Evolutionary conservation across 805 yeast species (phyloP), one percentile per base, ranked within the genome.

Genomic region (Lipomyces sp.): DNA sequence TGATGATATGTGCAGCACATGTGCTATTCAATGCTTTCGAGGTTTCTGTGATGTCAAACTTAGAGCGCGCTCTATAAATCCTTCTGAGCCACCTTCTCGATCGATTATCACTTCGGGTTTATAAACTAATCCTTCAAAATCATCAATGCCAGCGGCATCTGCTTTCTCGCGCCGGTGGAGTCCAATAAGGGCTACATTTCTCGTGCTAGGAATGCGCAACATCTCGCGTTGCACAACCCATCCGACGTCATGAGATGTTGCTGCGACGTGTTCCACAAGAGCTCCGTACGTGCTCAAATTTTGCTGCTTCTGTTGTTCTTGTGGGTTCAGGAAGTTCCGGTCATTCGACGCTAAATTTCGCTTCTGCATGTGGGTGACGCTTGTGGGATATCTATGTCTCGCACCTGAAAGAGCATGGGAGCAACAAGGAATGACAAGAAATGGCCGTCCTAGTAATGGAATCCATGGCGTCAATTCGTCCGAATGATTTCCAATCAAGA

Each of bases 401-500:
- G 80, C 82, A 2, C 98, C 98, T 4, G 82, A 77, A 38, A 91
- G 74, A 2, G 84, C 80, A 67, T 91, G 96, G 0, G 97, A 89
- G 66, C 98, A 91, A 66, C 98, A 91, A 10, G 98, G 98, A 37
- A 91, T 86, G 8, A 88, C 95, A 73, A 91, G 72, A 65, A 87
- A 91, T 5, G 96, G 96, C 4, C 23, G 23, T 0, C 88, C 89
- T 10, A 91, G 69, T 10, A 91, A 70, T 2, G 98, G 98, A 33
- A 91, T 82, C 97, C 98, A 91, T 59, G 95, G 85, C 0, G 97
- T 90, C 49, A 91, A 74, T 65, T 91, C 98, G 66, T 91, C 98
- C 1, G 95, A 86, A 64, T 91, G 98, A 65, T 91, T 91, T 1
- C 98, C 98, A 39, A 91, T 89, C 32, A 90, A 68, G 62, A 91